Percentiles rank a stretch among this genome's conserved stretches.
These are phyloP conservation scores for Martiniozyma abietophila DNA, from an alignment of 805 yeast species.

Conservation along the genomic window DNA sequence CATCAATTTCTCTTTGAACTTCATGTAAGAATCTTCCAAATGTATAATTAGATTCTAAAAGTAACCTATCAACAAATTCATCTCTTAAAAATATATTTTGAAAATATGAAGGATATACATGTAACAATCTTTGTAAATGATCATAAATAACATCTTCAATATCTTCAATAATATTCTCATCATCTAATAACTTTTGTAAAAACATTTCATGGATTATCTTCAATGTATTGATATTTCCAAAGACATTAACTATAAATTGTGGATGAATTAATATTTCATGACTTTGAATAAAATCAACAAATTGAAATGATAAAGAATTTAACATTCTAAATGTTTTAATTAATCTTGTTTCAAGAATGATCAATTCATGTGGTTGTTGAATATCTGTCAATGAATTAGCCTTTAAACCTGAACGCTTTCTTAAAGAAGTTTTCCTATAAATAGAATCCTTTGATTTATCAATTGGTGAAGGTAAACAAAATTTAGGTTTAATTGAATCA, in stretches of 20 bases:
- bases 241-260: constrained; percentile 14
- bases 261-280: constrained; percentile 16
- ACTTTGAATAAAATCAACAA: constrained; percentile 5
- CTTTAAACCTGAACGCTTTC: background rate
- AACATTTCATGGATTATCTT: constrained; percentile 11
- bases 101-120: constrained; percentile 22
- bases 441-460: background rate
- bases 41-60: background rate
- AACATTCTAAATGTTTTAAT: constrained; percentile 6
- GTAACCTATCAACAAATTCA: background rate
- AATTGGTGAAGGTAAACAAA: background rate
- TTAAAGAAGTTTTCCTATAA: background rate
- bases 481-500: background rate
- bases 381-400: background rate
- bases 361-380: constrained; percentile 7
- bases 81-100: constrained; percentile 7
- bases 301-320: constrained; percentile 4
- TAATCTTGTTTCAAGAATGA: constrained; percentile 6
- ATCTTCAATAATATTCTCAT: constrained; percentile 6
- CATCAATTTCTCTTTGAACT: constrained; percentile 5
- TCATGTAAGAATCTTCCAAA: constrained; percentile 2
- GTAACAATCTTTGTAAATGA: constrained; percentile 16
- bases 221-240: constrained; percentile 15
- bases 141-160: constrained; percentile 13
- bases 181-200: constrained; percentile 7